A percentile compares a stretch with the other conserved stretches of the same genome.
Conservation (phyloP, 371 early-diverging fungal species). For the Smittium culicis region DNA sequence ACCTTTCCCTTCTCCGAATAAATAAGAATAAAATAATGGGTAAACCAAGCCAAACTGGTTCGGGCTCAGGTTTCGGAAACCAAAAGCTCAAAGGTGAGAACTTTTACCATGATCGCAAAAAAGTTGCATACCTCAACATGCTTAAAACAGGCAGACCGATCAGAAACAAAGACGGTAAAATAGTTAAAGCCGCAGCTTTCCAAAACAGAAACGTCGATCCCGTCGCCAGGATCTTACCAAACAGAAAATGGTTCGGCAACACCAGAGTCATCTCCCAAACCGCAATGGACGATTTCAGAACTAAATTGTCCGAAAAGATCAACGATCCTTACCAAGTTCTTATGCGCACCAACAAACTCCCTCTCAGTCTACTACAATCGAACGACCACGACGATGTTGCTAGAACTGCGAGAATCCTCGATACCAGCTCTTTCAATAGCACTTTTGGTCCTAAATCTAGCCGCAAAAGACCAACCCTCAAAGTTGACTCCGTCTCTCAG, state of each 20-base stretch:
- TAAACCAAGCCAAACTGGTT: no score
- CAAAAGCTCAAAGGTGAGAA: no score
- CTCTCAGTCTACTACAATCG: constrained; percentile 85
- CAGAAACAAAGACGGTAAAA: no score
- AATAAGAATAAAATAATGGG: no score
- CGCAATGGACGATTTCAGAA: constrained; percentile 76
- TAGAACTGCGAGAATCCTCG: no score
- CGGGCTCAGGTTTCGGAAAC: no score
- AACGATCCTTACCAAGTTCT: constrained; percentile 96
- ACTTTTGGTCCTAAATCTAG: constrained; percentile 90
- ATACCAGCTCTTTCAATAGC: constrained; percentile 71
- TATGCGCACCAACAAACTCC: constrained; percentile 98
- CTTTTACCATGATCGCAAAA: constrained; percentile 86
- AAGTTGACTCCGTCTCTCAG: constrained; percentile 62
- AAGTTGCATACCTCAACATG: constrained; percentile 81
- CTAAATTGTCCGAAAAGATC: constrained; percentile 72
- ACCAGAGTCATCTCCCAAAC: constrained; percentile 89
- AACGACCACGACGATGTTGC: constrained; percentile 77
- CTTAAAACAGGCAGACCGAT: constrained; percentile 85
- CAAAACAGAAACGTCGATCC: constrained; percentile 66
- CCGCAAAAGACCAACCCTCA: constrained; percentile 84
- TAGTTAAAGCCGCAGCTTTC: constrained; percentile 89
- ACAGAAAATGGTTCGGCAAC: constrained; percentile 97
- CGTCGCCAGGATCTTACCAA: constrained; percentile 82
- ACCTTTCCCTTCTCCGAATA: no score